Base-by-base conservation (phyloP, 441 rosid genomes). In the Hypseocharis bilobata region DNA sequence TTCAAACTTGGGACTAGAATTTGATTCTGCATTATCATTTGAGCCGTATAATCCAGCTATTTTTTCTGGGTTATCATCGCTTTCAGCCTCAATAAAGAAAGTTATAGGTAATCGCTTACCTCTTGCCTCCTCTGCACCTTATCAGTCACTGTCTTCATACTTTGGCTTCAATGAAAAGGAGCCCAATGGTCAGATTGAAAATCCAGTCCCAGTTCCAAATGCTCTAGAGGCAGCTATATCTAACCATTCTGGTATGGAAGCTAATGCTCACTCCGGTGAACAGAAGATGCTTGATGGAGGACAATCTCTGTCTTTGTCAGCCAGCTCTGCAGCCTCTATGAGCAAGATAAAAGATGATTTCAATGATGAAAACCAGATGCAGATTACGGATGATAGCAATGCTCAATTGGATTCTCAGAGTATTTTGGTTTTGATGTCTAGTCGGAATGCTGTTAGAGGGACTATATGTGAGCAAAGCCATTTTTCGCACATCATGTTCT, bases 401-500 rank as follows among this genome's bases (percentile, higher is more conserved):
- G 58, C 80, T 57, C 76, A 81, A 60, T 62, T 80, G 76, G 86
- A 86, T 67, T 75, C 90, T 65, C 85, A 81, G 65, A 85, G 99
- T 78, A 93, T 93, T 71, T 83, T 93, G 91, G 99, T 93, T 73
- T 75, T 91, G 75, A 83, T 88, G 82, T 91, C 99, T 26, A 83
- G 87, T 66, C 81, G 87, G 65, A 91, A 91, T 81, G 81, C 84
- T 28, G 59, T 63, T 13, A 83, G 47, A 71, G 96, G 93, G 67
- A 81, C 78, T 59, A 71, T 89, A 52, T 93, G 99, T 67, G 89
- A 89, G 78, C 96, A 91, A 70, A 91, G 88, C 81, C 99, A 80
- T 82, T 89, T 91, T 77, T 91, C 96, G 65, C 99, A 87, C 72
- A 93, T 93, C 63, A 81, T 79, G 79, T 93, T 91, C 84, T 93